phyloP scores from a whole-genome alignment of 164 flowering plant genomes.

The Umbellularia californica region DNA sequence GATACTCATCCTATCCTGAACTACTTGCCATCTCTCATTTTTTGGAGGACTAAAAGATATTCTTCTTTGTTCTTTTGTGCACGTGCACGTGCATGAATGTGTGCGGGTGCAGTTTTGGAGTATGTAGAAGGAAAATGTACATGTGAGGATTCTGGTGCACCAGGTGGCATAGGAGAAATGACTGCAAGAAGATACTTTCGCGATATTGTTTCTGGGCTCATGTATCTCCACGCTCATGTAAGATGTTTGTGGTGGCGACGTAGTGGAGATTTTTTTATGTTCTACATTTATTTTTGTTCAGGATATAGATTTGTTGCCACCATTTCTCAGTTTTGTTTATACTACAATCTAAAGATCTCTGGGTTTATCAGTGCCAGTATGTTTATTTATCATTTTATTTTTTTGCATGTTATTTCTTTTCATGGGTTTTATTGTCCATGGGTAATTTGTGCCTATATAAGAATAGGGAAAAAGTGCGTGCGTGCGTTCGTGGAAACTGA shows the following conservation, averaged over 20 bases:
- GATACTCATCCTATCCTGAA: not conserved
- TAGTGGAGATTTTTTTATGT: not conserved
- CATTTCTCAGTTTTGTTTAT: not conserved
- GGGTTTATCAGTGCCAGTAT: not conserved
- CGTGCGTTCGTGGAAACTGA: no score
- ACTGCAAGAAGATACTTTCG: constrained; percentile 72
- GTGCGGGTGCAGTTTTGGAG: constrained; percentile 68
- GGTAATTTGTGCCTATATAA: no score
- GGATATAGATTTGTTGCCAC: not conserved
- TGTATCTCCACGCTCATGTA: constrained; percentile 97
- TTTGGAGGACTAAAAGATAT: not conserved
- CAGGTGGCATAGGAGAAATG: constrained; percentile 57
- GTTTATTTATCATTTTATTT: not conserved
- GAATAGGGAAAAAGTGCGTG: no score
- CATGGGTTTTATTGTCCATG: no score
- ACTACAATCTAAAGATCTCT: not conserved
- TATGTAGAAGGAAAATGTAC: constrained; percentile 89
- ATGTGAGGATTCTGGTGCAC: constrained; percentile 61
- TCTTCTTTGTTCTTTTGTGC: not conserved
- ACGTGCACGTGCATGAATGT: not conserved
- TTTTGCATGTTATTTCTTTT: no score
- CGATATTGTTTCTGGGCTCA: constrained; percentile 83
- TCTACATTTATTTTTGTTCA: not conserved
- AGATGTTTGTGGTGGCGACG: constrained; percentile 10
- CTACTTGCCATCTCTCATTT: not conserved